Percentiles rank a stretch among this genome's conserved stretches.
These are phyloP conservation scores for Aspergillus bridgeri DNA, from an alignment of 495 filamentous ascomycete genomes.

Conservation along the genomic window DNA sequence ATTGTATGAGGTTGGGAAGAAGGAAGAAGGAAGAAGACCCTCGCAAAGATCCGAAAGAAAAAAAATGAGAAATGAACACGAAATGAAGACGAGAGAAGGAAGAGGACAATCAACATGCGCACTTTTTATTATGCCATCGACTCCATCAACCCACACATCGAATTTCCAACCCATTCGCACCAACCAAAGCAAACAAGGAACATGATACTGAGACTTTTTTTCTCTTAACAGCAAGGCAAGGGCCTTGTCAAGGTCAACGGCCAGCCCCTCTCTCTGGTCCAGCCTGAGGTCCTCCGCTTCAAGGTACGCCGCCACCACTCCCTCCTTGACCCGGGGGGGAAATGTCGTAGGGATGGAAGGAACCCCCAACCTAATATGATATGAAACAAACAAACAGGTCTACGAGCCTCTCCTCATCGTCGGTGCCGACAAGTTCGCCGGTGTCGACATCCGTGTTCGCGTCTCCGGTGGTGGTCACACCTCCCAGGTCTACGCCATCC, in stretches of 20 bases:
- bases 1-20: slow-evolving; percentile 18
- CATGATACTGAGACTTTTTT: slow-evolving; percentile 34
- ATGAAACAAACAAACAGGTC: slow-evolving; percentile 50
- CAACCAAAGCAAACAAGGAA: slow-evolving; percentile 14
- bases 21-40: slow-evolving; percentile 10
- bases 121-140: background rate
- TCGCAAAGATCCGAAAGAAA: slow-evolving; percentile 4
- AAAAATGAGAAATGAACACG: background rate
- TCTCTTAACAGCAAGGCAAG: slow-evolving; percentile 65
- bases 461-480: slow-evolving; percentile 97
- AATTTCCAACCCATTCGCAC: background rate
- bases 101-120: background rate
- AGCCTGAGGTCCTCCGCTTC: slow-evolving; percentile 96
- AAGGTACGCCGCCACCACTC: slow-evolving; percentile 55
- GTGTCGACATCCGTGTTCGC: slow-evolving; percentile 95
- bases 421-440: slow-evolving; percentile 92
- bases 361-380: slow-evolving; percentile 5
- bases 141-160: slow-evolving; percentile 1
- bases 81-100: background rate
- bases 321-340: background rate
- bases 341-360: background rate
- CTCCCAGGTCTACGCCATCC: slow-evolving; percentile 97
- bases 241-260: slow-evolving; percentile 99
- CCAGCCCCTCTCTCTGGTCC: slow-evolving; percentile 85
- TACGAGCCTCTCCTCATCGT: slow-evolving; percentile 98